Evolutionary conservation across 2,329 filamentous ascomycete genomes (phyloP).

Genomic region (Sarocladium strictum): DNA sequence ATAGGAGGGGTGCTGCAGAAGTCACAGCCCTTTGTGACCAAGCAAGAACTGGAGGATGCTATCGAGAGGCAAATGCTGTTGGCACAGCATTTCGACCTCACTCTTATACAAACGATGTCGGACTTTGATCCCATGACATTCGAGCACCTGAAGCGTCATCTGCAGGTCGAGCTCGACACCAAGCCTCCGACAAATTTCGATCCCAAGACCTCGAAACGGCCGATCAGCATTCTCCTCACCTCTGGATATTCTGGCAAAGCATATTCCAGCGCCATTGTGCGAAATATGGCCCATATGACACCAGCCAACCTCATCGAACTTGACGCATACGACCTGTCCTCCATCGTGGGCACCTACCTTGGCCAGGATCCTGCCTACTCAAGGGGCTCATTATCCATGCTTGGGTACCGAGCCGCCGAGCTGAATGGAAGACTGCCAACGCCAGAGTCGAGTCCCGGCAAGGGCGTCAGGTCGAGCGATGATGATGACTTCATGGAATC

Average conservation of each 20-base stretch:
- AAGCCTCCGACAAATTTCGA: conserved; percentile 23
- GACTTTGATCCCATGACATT: conserved; percentile 21
- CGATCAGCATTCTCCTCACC: conserved; percentile 30
- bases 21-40: background rate
- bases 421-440: conserved; percentile 48
- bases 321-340: conserved; percentile 63
- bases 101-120: conserved; percentile 27
- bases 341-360: conserved; percentile 63
- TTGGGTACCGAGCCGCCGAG: conserved; percentile 52
- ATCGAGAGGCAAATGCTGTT: conserved; percentile 18
- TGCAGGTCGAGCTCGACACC: conserved; percentile 23
- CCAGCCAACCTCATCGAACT: conserved; percentile 63
- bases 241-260: conserved; percentile 33
- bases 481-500: conserved; percentile 31
- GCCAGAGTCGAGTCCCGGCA: conserved; percentile 29
- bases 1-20: background rate
- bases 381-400: conserved; percentile 42
- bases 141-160: conserved; percentile 26
- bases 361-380: conserved; percentile 51
- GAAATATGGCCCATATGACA: conserved; percentile 54
- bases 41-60: background rate
- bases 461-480: conserved; percentile 21
- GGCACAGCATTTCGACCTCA: conserved; percentile 25
- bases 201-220: conserved; percentile 27
- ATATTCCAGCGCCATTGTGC: conserved; percentile 46